Evolutionary conservation across 2,329 filamentous ascomycete genomes (phyloP).

Genomic region (Eutypella sp.): DNA sequence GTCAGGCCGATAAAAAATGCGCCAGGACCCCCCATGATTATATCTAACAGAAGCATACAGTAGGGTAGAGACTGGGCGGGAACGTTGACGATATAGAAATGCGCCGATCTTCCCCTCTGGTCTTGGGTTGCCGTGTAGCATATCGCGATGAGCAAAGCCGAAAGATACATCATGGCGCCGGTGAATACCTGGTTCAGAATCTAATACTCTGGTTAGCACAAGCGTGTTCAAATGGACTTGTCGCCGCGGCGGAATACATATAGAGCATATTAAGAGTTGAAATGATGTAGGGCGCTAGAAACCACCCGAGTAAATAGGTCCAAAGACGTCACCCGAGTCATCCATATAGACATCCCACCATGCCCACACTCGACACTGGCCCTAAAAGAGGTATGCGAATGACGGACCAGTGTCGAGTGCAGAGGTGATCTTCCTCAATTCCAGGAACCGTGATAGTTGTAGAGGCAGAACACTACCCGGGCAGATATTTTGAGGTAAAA

Average conservation of each 20-base stretch:
- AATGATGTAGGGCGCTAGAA: constrained; percentile 59
- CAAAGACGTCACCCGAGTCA: constrained; percentile 56
- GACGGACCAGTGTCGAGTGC: constrained; percentile 52
- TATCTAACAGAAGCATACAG: constrained; percentile 69
- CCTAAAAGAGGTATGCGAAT: constrained; percentile 62
- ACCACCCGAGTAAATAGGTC: constrained; percentile 53
- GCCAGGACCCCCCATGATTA: constrained; percentile 59
- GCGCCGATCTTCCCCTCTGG: constrained; percentile 69
- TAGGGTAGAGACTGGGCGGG: constrained; percentile 78
- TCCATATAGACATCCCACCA: constrained; percentile 72
- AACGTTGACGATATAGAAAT: constrained; percentile 78
- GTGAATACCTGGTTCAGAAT: constrained; percentile 48
- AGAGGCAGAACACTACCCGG: constrained; percentile 61
- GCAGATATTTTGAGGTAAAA: constrained; percentile 64
- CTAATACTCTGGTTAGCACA: constrained; percentile 32
- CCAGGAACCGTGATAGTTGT: constrained; percentile 80
- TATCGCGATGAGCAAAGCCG: constrained; percentile 72
- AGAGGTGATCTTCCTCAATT: constrained; percentile 77
- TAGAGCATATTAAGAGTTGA: constrained; percentile 15
- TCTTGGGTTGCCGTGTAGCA: constrained; percentile 83
- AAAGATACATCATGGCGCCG: constrained; percentile 46
- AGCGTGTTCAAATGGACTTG: constrained; percentile 1
- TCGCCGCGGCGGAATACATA: no score
- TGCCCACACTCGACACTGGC: constrained; percentile 62
- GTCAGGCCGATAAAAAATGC: constrained; percentile 60